phyloP scores from a whole-genome alignment of 106 monocot species.

The Dioscorea zingiberensis region DNA sequence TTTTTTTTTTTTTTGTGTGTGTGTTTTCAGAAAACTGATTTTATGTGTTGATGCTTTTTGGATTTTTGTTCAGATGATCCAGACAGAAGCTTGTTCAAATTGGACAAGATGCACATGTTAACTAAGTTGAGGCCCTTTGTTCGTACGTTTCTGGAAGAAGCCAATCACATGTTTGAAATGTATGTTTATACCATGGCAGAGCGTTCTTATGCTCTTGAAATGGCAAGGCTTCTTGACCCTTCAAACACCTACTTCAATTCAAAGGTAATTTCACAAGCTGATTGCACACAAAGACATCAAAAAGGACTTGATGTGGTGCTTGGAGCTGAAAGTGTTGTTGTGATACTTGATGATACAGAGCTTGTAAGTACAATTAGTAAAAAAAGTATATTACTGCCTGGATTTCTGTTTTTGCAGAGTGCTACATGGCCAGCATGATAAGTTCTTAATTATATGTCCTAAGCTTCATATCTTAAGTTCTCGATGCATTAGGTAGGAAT shows the following conservation, averaged over 20 bases:
- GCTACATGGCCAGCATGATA: too few relatives aligned
- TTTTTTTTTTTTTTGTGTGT: neutral
- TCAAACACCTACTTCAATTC: constrained; percentile 54
- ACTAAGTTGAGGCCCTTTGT: constrained; percentile 94
- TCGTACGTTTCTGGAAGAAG: constrained; percentile 68
- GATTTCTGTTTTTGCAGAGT: too few relatives aligned
- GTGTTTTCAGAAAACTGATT: neutral
- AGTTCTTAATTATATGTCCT: too few relatives aligned
- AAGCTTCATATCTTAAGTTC: too few relatives aligned
- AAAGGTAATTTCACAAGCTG: constrained; percentile 76
- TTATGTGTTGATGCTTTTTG: neutral
- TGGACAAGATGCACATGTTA: constrained; percentile 60
- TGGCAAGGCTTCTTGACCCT: constrained; percentile 86
- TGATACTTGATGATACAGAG: constrained; percentile 96
- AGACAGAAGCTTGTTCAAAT: constrained; percentile 54
- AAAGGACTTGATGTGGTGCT: constrained; percentile 96
- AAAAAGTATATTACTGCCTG: neutral
- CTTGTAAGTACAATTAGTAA: constrained; percentile 35
- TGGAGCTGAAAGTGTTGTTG: constrained; percentile 70
- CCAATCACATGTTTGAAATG: constrained; percentile 79
- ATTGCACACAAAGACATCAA: constrained; percentile 66
- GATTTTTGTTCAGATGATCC: constrained; percentile 28
- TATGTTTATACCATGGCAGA: constrained; percentile 95
- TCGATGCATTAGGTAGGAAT: too few relatives aligned
- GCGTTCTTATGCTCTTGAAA: constrained; percentile 76